Conservation (phyloP, 2,329 filamentous ascomycete genomes). For the Alternaria panax region DNA sequence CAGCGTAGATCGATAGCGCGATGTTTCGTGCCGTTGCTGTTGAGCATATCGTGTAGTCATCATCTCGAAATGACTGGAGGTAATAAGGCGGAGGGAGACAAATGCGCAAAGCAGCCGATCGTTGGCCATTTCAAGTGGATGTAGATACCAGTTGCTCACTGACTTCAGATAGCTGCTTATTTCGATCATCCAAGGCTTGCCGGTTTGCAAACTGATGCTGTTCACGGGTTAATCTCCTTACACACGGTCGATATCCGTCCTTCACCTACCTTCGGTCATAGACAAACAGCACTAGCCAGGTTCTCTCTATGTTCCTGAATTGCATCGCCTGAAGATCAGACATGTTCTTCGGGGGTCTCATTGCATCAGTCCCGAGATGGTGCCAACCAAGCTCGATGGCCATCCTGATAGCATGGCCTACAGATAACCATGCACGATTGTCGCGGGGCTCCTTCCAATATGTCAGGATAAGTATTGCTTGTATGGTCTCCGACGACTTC, state of each 20-base stretch:
- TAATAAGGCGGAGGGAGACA: background rate
- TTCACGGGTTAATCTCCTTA: background rate
- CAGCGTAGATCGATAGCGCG: background rate
- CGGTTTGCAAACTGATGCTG: background rate
- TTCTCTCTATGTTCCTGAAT: background rate
- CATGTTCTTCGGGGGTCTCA: background rate
- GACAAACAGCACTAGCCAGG: background rate
- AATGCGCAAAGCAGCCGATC: background rate
- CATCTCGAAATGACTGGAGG: background rate
- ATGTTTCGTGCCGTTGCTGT: background rate
- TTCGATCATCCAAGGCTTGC: background rate
- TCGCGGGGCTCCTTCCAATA: background rate
- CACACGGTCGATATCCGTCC: background rate
- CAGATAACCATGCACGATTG: background rate
- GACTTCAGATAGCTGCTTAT: background rate
- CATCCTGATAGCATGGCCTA: background rate
- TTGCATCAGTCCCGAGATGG: background rate
- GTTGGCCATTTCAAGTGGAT: background rate
- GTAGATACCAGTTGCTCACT: background rate
- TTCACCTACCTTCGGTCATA: background rate
- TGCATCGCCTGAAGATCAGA: background rate
- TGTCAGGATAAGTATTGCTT: background rate
- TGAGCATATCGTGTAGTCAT: background rate
- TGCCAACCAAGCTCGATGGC: background rate
- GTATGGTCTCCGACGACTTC: background rate